Conservation (phyloP, 331 rosid species). For the Spiraea crenata region DNA sequence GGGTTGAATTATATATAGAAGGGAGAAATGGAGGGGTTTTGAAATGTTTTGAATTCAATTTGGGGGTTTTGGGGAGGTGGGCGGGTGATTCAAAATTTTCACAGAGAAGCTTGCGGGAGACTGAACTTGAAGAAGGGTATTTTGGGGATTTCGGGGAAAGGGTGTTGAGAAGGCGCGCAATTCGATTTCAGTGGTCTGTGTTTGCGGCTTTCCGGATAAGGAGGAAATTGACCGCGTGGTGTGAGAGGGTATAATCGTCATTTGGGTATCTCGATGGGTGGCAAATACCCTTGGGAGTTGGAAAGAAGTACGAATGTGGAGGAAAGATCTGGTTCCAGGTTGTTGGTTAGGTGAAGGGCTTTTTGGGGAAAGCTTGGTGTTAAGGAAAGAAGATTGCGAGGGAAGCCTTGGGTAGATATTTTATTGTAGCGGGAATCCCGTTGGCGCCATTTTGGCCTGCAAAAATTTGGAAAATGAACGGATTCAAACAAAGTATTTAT, state of each 20-base stretch:
- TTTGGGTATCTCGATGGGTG: neutral
- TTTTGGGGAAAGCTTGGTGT: neutral
- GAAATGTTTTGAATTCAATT: constrained; percentile 6
- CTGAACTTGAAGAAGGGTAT: constrained; percentile 18
- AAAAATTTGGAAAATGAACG: neutral
- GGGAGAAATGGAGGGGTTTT: constrained; percentile 9
- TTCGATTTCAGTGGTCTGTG: neutral
- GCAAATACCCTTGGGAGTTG: neutral
- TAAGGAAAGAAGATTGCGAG: constrained; percentile 20
- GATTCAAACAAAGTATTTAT: neutral
- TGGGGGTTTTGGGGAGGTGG: neutral
- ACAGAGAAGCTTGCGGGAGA: constrained; percentile 38
- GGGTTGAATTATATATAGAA: constrained; percentile 22
- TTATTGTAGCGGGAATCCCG: constrained; percentile 13
- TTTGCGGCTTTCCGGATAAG: neutral
- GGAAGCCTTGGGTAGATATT: constrained; percentile 24
- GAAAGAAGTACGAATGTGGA: neutral
- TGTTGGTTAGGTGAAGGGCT: neutral
- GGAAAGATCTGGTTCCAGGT: too few relatives aligned
- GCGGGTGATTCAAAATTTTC: constrained; percentile 54
- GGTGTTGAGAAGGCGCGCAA: neutral
- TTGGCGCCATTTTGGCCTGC: constrained; percentile 12
- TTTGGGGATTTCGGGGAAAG: constrained; percentile 2
- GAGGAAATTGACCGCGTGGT: neutral
- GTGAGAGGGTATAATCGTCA: constrained; percentile 1